A percentile compares a stretch with the other conserved stretches of the same genome.
Evolutionary conservation across 306 rosid species (phyloP).

Genomic region (Datisca glomerata): DNA sequence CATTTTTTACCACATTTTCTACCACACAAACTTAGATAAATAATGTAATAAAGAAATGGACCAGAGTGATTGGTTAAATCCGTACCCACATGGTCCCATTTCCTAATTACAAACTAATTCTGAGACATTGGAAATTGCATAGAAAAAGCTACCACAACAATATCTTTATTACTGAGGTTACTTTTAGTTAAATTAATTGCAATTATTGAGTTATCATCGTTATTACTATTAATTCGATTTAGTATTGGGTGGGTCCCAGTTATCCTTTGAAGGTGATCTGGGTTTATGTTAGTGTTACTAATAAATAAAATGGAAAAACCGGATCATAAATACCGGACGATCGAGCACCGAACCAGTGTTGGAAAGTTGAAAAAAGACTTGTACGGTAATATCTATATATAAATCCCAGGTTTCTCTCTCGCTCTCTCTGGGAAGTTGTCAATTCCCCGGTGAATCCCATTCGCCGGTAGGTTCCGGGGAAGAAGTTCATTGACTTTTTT

Average conservation of each 20-base stretch:
- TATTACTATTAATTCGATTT: constrained; percentile 7
- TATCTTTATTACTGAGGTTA: not conserved
- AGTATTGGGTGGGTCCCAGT: constrained; percentile 43
- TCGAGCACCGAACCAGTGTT: constrained; percentile 2
- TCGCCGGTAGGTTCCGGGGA: not conserved
- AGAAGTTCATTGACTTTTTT: not conserved
- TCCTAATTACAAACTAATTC: too few species aligned
- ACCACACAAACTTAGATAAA: too few species aligned
- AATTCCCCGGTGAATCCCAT: not conserved
- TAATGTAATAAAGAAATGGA: too few species aligned
- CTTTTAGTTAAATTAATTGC: not conserved
- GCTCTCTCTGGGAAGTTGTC: constrained; percentile 2
- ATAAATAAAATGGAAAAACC: constrained; percentile 29
- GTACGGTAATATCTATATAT: not conserved
- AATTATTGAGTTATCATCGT: constrained; percentile 8
- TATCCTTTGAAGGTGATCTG: constrained; percentile 24
- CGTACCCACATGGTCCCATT: too few species aligned
- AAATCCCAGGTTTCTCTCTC: not conserved
- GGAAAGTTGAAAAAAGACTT: not conserved
- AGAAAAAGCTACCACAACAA: too few species aligned
- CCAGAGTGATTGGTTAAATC: too few species aligned
- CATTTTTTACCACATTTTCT: too few species aligned
- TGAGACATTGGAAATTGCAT: not conserved
- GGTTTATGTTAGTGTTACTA: constrained; percentile 2
- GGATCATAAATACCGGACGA: constrained; percentile 27